These are phyloP conservation scores for Zea luxurians DNA, from an alignment of 176 grass and related monocot species.

Conservation along the genomic window DNA sequence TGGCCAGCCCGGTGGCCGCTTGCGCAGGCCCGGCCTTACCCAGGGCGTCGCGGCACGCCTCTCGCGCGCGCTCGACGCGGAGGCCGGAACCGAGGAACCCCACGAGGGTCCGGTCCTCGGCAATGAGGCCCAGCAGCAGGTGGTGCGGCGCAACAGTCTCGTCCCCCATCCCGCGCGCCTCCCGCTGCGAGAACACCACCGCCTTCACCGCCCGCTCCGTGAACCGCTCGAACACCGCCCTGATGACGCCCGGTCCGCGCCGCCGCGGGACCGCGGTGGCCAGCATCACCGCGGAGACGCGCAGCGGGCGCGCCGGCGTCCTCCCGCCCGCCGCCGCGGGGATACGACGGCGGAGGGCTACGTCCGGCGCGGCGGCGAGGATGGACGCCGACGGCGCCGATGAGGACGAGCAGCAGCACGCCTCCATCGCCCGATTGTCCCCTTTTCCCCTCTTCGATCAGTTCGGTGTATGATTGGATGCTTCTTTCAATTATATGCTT, in stretches of 20 bases:
- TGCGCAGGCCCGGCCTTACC: slow-evolving; percentile 22
- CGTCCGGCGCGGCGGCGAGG: slow-evolving; percentile 24
- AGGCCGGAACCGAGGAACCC: slow-evolving; percentile 75
- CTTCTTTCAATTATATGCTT: slow-evolving; percentile 28
- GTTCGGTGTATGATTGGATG: slow-evolving; percentile 23
- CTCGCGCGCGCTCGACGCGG: slow-evolving; percentile 78
- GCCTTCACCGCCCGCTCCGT: slow-evolving; percentile 82
- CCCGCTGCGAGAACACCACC: slow-evolving; percentile 79
- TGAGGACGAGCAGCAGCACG: slow-evolving; percentile 57
- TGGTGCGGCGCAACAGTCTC: slow-evolving; percentile 83
- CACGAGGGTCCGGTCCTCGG: slow-evolving; percentile 57
- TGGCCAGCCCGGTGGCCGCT: slow-evolving; percentile 44
- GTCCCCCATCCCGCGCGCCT: slow-evolving; percentile 75
- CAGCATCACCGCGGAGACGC: slow-evolving; percentile 8
- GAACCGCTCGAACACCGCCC: slow-evolving; percentile 90
- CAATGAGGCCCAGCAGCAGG: slow-evolving; percentile 88
- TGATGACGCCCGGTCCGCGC: slow-evolving; percentile 29
- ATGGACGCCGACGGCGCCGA: slow-evolving; percentile 44
- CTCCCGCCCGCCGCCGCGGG: background rate
- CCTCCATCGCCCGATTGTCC: slow-evolving; percentile 38
- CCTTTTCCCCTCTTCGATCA: background rate
- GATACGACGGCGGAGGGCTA: slow-evolving; percentile 29
- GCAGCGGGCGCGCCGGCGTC: slow-evolving; percentile 28
- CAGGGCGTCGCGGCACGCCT: slow-evolving; percentile 49
- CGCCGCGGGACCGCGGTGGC: background rate